Percentiles rank a stretch among this genome's conserved stretches.
Conservation (phyloP, 2,329 filamentous ascomycete genomes). For the Cladophialophora immunda region DNA sequence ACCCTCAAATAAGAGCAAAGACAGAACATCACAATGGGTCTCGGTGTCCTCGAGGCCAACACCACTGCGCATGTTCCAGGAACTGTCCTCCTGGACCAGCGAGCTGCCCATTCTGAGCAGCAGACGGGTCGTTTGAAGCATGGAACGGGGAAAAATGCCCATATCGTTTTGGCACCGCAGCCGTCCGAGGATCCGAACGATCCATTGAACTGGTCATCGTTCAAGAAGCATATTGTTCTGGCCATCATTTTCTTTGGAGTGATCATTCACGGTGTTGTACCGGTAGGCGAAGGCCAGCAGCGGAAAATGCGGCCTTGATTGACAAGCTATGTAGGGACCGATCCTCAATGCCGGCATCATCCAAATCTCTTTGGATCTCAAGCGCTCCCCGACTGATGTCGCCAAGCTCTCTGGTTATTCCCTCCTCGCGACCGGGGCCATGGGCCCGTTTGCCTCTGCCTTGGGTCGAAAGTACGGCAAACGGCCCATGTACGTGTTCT, state of each 20-base stretch:
- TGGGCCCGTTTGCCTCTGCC: constrained; percentile 42
- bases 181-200: constrained; percentile 51
- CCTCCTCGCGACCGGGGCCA: constrained; percentile 28
- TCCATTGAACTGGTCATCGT: constrained; percentile 48
- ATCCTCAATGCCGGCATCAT: constrained; percentile 51
- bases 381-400: constrained; percentile 21
- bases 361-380: constrained; percentile 45
- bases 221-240: constrained; percentile 48
- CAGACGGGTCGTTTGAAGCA: constrained; percentile 31
- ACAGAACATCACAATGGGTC: constrained; percentile 39
- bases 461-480: constrained; percentile 54
- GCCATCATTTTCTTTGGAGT: constrained; percentile 49
- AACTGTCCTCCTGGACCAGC: constrained; percentile 43
- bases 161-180: constrained; percentile 46
- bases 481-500: constrained; percentile 52
- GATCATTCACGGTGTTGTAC: constrained; percentile 43
- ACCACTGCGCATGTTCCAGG: constrained; percentile 44
- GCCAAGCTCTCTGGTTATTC: constrained; percentile 31
- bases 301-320: constrained; percentile 19
- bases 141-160: constrained; percentile 26
- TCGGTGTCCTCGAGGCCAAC: constrained; percentile 44
- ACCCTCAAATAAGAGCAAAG: constrained; percentile 1
- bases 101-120: constrained; percentile 26
- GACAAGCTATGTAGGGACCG: constrained; percentile 45
- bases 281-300: constrained; percentile 4